Percentiles rank a stretch among this genome's conserved stretches.
phyloP scores from a whole-genome alignment of 73 alveolate species.

The Paramecium tetraurelia region DNA sequence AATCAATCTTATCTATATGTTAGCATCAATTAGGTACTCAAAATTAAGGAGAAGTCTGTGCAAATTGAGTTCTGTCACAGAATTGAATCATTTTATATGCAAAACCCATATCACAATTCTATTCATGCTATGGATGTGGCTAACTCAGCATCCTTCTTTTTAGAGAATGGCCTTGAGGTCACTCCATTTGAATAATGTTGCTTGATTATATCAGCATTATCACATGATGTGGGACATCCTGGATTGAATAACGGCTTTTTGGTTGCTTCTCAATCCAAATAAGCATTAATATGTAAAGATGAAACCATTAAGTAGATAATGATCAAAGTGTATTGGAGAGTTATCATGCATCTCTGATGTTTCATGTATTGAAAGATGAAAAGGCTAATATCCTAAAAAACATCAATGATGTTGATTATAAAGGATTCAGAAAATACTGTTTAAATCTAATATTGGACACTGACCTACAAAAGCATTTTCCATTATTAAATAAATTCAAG shows the following conservation, averaged over 20 bases:
- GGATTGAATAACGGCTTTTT: constrained; percentile 35
- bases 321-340: constrained; percentile 41
- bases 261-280: constrained; percentile 43
- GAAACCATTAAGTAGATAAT: background rate
- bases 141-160: constrained; percentile 21
- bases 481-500: constrained; percentile 17
- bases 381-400: constrained; percentile 17
- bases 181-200: constrained; percentile 19
- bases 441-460: constrained; percentile 19
- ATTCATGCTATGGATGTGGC: constrained; percentile 47
- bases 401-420: background rate
- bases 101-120: constrained; percentile 39
- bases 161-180: background rate
- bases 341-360: constrained; percentile 33
- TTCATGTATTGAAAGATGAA: constrained; percentile 32
- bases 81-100: constrained; percentile 22
- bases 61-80: constrained; percentile 23
- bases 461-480: constrained; percentile 37
- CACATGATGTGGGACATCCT: constrained; percentile 52
- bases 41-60: background rate
- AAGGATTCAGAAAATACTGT: constrained; percentile 43
- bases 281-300: constrained; percentile 27
- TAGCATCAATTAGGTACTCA: constrained; percentile 1
- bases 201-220: background rate
- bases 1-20: background rate